Conservation (phyloP, 2,329 filamentous ascomycete species). For the Alternaria brassicicola region DNA sequence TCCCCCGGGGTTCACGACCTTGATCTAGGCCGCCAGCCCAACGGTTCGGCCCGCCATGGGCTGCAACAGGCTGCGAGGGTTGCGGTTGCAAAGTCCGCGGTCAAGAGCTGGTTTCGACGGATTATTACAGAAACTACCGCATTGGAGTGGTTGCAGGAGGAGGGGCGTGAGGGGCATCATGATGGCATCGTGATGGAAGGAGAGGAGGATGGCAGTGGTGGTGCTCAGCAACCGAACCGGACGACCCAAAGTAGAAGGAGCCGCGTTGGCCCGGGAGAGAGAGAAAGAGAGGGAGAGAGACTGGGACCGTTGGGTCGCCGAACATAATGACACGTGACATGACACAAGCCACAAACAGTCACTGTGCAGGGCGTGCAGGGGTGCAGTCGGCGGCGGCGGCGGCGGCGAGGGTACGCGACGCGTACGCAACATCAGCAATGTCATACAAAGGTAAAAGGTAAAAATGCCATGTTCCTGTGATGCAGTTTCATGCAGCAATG, state of each 20-base stretch:
- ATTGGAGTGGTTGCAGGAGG: neutral
- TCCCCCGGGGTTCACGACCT: slow-evolving; percentile 2
- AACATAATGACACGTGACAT: neutral
- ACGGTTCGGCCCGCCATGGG: slow-evolving; percentile 16
- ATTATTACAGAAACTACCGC: slow-evolving; percentile 3
- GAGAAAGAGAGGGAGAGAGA: too few relatives aligned
- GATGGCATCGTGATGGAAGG: neutral
- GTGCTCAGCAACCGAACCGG: neutral
- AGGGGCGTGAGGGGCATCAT: neutral
- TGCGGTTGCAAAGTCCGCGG: slow-evolving; percentile 11
- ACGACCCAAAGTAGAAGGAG: neutral
- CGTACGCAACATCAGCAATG: neutral
- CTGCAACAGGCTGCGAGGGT: slow-evolving; percentile 10
- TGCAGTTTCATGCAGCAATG: neutral
- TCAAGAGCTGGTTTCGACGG: slow-evolving; percentile 5
- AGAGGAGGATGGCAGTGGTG: neutral
- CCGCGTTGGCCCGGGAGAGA: neutral
- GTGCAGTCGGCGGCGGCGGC: slow-evolving; percentile 1
- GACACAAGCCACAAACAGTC: neutral
- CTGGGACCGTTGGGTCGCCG: neutral
- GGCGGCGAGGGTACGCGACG: neutral
- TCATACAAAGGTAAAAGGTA: neutral
- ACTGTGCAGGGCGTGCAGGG: neutral
- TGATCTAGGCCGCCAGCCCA: slow-evolving; percentile 11
- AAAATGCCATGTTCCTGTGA: neutral